Evolutionary conservation across 352 stramenopile genomes (phyloP), one percentile per base, ranked within the genome.

Genomic region (Phytopythium mirpurense): DNA sequence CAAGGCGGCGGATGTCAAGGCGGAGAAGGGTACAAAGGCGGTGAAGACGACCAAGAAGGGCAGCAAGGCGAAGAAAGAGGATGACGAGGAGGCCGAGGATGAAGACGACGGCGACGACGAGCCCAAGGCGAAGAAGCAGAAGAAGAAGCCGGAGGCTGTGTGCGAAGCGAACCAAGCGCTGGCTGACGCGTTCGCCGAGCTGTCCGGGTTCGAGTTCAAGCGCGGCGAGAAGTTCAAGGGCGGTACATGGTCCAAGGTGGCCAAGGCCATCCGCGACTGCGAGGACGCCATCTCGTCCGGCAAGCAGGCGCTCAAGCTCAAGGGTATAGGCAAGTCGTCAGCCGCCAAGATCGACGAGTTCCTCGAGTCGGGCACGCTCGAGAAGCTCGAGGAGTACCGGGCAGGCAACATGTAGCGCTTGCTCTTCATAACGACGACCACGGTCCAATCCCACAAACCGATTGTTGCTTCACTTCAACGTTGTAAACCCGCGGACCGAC

Each of bases 171-270:
- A 95, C 62, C 80, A 90, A 37, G 47, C 56, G 37, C 67, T 95
- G 16, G 83, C 83, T 0, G 78, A 90, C 32, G 77, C 75, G 12
- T 95, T 95, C 52, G 57, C 65, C 2, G 85, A 95, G 57, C 74
- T 95, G 29, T 85, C 83, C n/a, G 77, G 78, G 21, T 93, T 93
- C 47, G 81, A 95, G 45, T 95, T 93, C 62, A 93, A 95, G 74
- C 78, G 82, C 26, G 83, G 83, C 3, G 85, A 95, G 44, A 78
- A 72, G 48, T 93, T 95, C 65, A 93, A 92, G 59, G 85, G 83
- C 50, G 81, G 76, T 40, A 92, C 85, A 1, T 95, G 83, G 79
- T 91, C 83, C 36, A 95, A 95, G 59, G 85, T 93, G 15, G 81
- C 83, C 41, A 92, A 91, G 57, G 81, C 85, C 5, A 87, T 95